phyloP scores from a whole-genome alignment of 177 flowering plant genomes.

The Tripterygium wilfordii region DNA sequence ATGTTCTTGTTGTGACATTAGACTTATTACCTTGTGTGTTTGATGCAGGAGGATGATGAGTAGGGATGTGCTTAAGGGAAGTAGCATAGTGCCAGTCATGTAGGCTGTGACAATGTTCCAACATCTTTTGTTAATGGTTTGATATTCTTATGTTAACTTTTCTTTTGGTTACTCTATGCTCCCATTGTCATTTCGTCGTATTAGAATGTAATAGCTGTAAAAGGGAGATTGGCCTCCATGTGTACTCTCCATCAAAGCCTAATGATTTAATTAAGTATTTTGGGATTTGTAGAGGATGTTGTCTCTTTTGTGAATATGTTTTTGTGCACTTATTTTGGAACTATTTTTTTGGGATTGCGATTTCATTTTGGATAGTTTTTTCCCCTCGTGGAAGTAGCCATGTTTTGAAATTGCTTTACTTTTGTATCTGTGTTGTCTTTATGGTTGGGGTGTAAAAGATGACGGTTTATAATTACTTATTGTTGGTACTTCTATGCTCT shows the following conservation, averaged over 20 bases:
- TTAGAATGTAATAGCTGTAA: slow-evolving; percentile 11
- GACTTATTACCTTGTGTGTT: neutral
- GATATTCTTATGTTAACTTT: slow-evolving; percentile 7
- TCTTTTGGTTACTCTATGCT: slow-evolving; percentile 5
- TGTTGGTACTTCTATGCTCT: no score
- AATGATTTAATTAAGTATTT: slow-evolving; percentile 5
- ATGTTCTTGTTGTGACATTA: neutral
- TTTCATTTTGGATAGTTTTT: no score
- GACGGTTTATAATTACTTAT: no score
- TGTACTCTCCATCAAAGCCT: slow-evolving; percentile 4
- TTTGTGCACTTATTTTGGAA: slow-evolving; percentile 8
- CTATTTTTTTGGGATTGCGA: no score
- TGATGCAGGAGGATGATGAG: slow-evolving; percentile 27
- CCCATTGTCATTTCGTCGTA: slow-evolving; percentile 1
- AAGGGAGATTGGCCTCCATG: slow-evolving; percentile 7
- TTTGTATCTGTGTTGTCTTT: no score
- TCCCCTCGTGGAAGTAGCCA: no score
- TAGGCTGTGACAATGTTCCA: slow-evolving; percentile 13
- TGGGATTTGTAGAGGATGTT: neutral
- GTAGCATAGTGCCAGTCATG: slow-evolving; percentile 2
- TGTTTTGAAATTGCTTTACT: no score
- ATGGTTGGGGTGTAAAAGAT: no score
- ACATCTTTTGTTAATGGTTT: slow-evolving; percentile 11
- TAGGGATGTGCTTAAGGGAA: slow-evolving; percentile 1
- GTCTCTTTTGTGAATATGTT: no score